Evolutionary conservation across 306 rosid genomes (phyloP).

Genomic region (Citrullus mucosospermus): DNA sequence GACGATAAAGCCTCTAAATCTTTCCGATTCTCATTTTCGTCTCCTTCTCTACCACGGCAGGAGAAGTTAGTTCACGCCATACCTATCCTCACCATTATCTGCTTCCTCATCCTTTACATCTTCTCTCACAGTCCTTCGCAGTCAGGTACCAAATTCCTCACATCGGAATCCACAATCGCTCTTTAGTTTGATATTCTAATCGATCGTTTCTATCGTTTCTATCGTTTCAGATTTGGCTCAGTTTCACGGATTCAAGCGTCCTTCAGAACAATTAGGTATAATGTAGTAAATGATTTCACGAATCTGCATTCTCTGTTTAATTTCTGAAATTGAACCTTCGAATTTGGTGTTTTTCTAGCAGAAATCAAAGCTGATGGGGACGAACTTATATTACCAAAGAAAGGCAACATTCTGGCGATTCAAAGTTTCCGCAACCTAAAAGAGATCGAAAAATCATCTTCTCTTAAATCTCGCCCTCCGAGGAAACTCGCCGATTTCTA

Average conservation of each 20-base stretch:
- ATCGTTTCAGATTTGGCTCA: conserved; percentile 52
- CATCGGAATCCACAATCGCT: background rate
- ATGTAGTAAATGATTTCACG: conserved; percentile 11
- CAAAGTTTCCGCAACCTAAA: conserved; percentile 46
- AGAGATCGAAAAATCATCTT: conserved; percentile 22
- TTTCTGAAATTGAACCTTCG: background rate
- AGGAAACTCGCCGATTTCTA: conserved; percentile 76
- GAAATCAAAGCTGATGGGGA: conserved; percentile 23
- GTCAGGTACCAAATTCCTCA: conserved; percentile 29
- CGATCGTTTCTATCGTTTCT: background rate
- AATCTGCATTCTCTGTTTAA: background rate
- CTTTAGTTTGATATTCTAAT: background rate
- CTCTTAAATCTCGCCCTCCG: conserved; percentile 33
- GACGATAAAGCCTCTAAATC: conserved; percentile 34
- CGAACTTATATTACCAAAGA: conserved; percentile 17
- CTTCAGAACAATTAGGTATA: conserved; percentile 26
- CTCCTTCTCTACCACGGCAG: conserved; percentile 36
- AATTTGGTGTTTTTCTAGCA: background rate
- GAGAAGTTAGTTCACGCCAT: conserved; percentile 71
- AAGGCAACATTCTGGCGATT: conserved; percentile 46
- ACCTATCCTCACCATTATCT: conserved; percentile 69
- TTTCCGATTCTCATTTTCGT: conserved; percentile 45
- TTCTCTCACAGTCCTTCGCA: conserved; percentile 86
- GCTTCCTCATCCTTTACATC: conserved; percentile 84
- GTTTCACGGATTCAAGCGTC: conserved; percentile 36